A percentile compares a stretch with the other conserved stretches of the same genome.
Conservation (phyloP, 2,329 filamentous ascomycete genomes). For the Gyromitra esculenta region DNA sequence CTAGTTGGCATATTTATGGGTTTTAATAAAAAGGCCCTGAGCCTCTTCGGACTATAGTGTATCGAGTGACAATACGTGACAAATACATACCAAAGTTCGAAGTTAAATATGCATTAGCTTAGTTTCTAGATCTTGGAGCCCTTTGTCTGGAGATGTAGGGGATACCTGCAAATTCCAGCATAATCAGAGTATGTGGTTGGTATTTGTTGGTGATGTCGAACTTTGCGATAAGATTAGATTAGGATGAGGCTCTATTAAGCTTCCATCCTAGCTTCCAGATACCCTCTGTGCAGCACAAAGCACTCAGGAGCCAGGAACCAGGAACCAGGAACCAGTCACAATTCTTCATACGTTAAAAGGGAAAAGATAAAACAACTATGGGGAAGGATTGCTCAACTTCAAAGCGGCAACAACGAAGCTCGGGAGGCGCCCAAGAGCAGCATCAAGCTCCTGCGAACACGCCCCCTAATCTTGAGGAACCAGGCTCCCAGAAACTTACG, state of each 20-base stretch:
- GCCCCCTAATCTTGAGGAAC: conserved; percentile 1
- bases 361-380: conserved; percentile 14
- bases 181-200: no score
- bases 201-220: neutral
- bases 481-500: conserved; percentile 4
- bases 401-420: conserved; percentile 14
- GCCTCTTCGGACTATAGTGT: no score
- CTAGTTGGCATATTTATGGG: no score
- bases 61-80: no score
- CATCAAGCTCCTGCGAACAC: neutral
- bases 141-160: no score
- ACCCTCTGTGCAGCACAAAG: conserved; percentile 6
- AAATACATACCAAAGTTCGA: no score
- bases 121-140: no score
- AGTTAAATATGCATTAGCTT: no score
- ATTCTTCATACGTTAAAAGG: neutral
- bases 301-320: conserved; percentile 14
- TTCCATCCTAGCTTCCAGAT: neutral
- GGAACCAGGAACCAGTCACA: neutral
- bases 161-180: no score
- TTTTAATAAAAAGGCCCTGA: no score
- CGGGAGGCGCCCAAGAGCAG: neutral
- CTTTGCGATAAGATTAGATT: neutral
- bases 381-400: neutral
- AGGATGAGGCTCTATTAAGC: neutral